phyloP scores from a whole-genome alignment of 2,329 filamentous ascomycete species.

The Erysiphe pulchra region DNA sequence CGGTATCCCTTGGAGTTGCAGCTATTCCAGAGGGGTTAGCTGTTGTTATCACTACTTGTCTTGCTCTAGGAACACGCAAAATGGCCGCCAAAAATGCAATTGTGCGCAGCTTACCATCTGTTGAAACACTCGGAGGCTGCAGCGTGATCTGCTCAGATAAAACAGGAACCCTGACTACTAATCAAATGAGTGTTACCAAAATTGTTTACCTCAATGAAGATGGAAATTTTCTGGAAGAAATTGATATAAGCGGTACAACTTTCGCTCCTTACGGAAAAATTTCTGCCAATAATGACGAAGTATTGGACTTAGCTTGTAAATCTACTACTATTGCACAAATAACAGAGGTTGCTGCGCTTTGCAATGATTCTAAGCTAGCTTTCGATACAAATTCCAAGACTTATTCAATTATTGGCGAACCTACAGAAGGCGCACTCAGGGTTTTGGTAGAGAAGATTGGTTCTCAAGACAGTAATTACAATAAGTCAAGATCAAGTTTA shows the following conservation, averaged over 20 bases:
- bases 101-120: conserved; percentile 82
- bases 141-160: conserved; percentile 99
- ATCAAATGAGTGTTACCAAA: conserved; percentile 97
- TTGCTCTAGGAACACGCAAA: conserved; percentile 86
- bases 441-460: conserved; percentile 88
- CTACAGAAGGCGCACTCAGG: conserved; percentile 80
- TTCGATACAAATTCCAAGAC: conserved; percentile 52
- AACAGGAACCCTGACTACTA: conserved; percentile 91
- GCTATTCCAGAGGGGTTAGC: conserved; percentile 94
- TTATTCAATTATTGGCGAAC: conserved; percentile 72
- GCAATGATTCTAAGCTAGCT: conserved; percentile 67
- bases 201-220: conserved; percentile 57
- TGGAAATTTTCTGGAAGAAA: conserved; percentile 53
- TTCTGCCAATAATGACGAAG: conserved; percentile 36
- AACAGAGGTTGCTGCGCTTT: conserved; percentile 44
- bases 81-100: conserved; percentile 98
- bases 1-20: conserved; percentile 88
- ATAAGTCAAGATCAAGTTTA: conserved; percentile 22
- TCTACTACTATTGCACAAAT: conserved; percentile 65
- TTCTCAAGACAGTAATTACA: conserved; percentile 27
- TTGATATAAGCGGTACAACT: conserved; percentile 78
- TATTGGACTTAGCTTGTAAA: conserved; percentile 40
- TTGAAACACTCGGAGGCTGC: conserved; percentile 95
- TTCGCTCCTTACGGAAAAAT: conserved; percentile 67
- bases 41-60: conserved; percentile 95